Base-by-base conservation (phyloP, 441 rosid species). In the Rhodomyrtus psidioides region DNA sequence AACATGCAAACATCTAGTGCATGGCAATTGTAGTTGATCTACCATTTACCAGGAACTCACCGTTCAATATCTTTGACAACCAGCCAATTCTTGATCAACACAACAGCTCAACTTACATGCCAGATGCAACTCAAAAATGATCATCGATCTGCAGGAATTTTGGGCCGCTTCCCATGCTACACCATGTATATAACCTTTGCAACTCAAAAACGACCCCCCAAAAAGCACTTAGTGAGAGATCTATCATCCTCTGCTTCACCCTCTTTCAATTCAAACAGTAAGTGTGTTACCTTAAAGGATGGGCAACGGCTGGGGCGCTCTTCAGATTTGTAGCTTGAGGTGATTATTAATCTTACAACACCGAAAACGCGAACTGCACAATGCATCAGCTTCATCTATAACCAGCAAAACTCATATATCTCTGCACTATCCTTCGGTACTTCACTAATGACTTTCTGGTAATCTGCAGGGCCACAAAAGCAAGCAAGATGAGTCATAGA, bases 361-460 rank as follows among this genome's bases (percentile, higher is more conserved):
- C 79, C 16, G 9, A 70, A 70, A 70, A 70, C 26, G 7, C 0
- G 1, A 70, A 16, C 79, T 13, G n/a, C n/a, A 0, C 79, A 70
- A 70, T 70, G 49, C 49, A 39, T 49, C n/a, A 2, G 79, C 79
- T 39, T 39, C 51, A 70, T 21, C 5, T 6, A 10, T 70, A 39
- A 70, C n/a, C 79, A 39, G 46, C 9, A 21, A 70, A 70, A 70
- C 79, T 70, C 79, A 6, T 12, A 17, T 34, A 21, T 70, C 79
- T 42, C 79, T 1, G 79, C n/a, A 21, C 49, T 39, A 21, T 39
- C 79, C 49, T 70, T 70, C 1, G 51, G n/a, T 5, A 70, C 79
- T 70, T 49, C 79, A 10, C 79, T 70, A 97, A 83, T 96, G 98
- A 91, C 98, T 96, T 92, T 95, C 97, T 14, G 98, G 98, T 89